Base-by-base conservation (phyloP, 148 eudicot genomes). In the Chenopodium suecicum region DNA sequence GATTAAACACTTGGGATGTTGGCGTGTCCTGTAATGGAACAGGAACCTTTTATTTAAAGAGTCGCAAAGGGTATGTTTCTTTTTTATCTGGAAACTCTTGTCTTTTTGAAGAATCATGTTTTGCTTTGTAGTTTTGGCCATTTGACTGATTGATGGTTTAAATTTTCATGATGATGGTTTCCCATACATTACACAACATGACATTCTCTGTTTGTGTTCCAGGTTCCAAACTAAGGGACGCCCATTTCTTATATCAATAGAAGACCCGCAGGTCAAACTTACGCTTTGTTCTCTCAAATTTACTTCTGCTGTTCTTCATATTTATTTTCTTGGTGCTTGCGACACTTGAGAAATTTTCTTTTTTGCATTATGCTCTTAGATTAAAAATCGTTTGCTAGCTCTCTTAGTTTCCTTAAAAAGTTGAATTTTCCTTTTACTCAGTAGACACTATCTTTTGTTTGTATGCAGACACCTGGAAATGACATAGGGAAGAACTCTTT, bases 401-500 rank as follows among this genome's bases (percentile, higher is more conserved):
- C 23, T 54, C 17, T 41, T 70, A 11, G 19, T 73, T 76, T 64
- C 27, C 25, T 46, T 32, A 25, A 37, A 23, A 46, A 17, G 16
- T 70, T 17, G 54, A 20, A 64, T 48, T 64, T 41, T 41, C 44
- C 8, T 48, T 7, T 14, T 63, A 81, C 68, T 75, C 34, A 23
- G 48, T 4, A 23, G 70, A 66, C 78, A 70, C 80, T 65, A 78
- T 71, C 73, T 75, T 66, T 67, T 73, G 54, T 14, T 89, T 79
- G 62, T 80, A 34, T 56, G 78, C 89, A 95, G 99, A 85, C 95
- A 67, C 98, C 99, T 56, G 98, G 89, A 77, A 96, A 96, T 85
- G 99, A 96, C 85, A 90, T 96, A 75, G 99, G 99, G 79, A 96
- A 96, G 89, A 92, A 80, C 87, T 96, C 99, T 41, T 96, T 86